Conservation (phyloP, 2,329 filamentous ascomycete genomes). For the Botrytis aclada region DNA sequence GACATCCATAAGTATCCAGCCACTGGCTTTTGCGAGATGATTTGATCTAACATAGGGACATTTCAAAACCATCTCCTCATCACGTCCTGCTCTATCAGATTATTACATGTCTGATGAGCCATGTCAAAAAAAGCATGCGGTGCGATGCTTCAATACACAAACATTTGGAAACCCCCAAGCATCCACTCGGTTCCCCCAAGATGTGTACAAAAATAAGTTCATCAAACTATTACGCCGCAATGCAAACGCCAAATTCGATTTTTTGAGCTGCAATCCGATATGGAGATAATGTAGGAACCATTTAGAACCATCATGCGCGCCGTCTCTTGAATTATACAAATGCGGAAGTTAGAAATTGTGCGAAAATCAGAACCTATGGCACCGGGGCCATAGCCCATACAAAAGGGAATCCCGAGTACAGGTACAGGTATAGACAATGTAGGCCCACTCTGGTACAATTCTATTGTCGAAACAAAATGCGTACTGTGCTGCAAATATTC, state of each 20-base stretch:
- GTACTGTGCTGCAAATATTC: too few relatives aligned
- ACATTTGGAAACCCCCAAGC: not conserved
- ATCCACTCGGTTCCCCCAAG: not conserved
- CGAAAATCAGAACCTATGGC: not conserved
- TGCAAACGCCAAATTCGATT: not conserved
- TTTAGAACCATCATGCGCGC: not conserved
- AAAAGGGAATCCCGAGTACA: too few relatives aligned
- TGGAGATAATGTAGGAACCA: accelerated
- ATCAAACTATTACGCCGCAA: not conserved
- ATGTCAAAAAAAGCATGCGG: not conserved
- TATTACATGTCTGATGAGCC: not conserved
- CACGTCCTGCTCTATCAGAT: not conserved
- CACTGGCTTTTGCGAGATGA: not conserved
- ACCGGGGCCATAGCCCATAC: accelerated
- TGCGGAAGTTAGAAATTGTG: not conserved
- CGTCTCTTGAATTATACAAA: not conserved
- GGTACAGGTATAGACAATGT: not conserved
- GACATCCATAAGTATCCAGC: not conserved
- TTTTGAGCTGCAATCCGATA: not conserved
- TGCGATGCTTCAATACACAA: not conserved
- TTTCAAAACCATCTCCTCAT: not conserved
- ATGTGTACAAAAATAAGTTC: not conserved
- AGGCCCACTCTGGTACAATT: not conserved
- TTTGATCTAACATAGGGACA: not conserved
- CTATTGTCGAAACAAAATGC: not conserved